Evolutionary conservation across 2,329 filamentous ascomycete species (phyloP).

Genomic region (Hymenoscyphus albidus): DNA sequence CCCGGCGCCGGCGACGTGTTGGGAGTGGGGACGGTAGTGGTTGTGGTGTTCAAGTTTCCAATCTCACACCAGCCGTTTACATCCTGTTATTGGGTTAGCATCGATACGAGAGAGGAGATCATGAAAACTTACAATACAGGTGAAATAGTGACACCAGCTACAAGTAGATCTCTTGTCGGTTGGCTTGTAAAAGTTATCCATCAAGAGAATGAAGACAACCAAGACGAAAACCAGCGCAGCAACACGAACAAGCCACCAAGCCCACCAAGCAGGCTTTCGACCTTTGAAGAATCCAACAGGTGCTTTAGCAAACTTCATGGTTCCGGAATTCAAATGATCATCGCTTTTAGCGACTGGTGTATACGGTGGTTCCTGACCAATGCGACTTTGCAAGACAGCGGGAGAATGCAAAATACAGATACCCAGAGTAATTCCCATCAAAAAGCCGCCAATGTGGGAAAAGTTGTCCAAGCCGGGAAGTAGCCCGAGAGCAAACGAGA

Average conservation of each 20-base stretch:
- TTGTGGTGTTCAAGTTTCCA: constrained; percentile 28
- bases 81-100: constrained; percentile 41
- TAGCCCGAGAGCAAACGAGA: constrained; percentile 88
- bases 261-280: constrained; percentile 93
- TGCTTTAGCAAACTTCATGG: constrained; percentile 51
- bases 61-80: constrained; percentile 64
- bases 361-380: constrained; percentile 69
- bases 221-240: constrained; percentile 76
- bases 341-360: constrained; percentile 55
- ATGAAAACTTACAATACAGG: constrained; percentile 71
- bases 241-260: constrained; percentile 86
- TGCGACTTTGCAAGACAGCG: constrained; percentile 69
- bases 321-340: constrained; percentile 24
- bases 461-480: constrained; percentile 96
- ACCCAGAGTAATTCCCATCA: constrained; percentile 85
- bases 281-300: constrained; percentile 83
- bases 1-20: not conserved
- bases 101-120: constrained; percentile 55
- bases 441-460: constrained; percentile 90
- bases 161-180: constrained; percentile 67
- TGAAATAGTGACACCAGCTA: constrained; percentile 91
- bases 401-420: constrained; percentile 87
- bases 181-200: constrained; percentile 78
- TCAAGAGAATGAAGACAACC: constrained; percentile 77
- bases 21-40: constrained; percentile 6